Conservation (phyloP, 345 rosid genomes). For the Angophora floribunda region DNA sequence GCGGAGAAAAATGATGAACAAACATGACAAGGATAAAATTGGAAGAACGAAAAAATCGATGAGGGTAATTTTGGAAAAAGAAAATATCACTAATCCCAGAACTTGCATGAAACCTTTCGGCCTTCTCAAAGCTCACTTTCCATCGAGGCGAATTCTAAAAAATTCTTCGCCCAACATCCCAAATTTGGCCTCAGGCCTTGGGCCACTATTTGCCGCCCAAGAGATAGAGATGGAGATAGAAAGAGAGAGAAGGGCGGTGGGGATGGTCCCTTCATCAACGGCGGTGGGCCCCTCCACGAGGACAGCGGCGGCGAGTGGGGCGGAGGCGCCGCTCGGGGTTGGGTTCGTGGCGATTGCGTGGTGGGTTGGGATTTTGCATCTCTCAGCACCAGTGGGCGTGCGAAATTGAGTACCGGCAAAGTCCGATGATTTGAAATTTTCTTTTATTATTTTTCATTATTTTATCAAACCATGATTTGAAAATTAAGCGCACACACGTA, state of each 20-base stretch:
- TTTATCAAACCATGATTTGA: not conserved
- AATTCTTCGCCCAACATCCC: not conserved
- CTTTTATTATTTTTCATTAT: no score
- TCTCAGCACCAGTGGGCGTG: not conserved
- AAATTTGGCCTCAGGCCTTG: not conserved
- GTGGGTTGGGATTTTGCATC: not conserved
- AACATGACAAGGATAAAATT: not conserved
- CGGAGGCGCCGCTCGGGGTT: not conserved
- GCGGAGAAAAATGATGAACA: accelerated
- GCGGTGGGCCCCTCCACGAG: not conserved
- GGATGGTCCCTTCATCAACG: not conserved
- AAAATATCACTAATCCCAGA: not conserved
- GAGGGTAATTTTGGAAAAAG: accelerated
- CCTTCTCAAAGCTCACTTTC: not conserved
- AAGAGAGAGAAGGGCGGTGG: not conserved
- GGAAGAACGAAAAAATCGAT: accelerated
- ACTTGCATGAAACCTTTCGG: not conserved
- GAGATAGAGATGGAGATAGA: accelerated
- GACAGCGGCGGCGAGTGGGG: not conserved
- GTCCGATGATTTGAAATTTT: no score
- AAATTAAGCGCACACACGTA: not conserved
- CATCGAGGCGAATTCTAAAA: not conserved
- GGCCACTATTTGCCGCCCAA: not conserved
- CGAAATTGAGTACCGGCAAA: not conserved
- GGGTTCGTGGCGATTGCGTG: not conserved